phyloP scores from a whole-genome alignment of 768 basidiomycete species.

The Boletus rubroflammeus region DNA sequence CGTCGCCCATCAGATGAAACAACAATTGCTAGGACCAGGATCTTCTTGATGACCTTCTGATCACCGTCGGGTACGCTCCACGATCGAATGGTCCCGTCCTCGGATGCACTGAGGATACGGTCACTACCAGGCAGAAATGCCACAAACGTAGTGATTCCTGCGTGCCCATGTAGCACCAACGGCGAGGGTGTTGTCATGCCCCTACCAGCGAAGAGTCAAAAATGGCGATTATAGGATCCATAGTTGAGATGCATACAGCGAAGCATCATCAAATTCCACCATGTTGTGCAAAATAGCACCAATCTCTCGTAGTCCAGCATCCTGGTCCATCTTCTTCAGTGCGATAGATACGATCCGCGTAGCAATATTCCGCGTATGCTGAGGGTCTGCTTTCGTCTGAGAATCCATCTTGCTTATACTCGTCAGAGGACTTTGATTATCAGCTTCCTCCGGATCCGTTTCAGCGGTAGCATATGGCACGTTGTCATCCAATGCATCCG shows the following conservation, averaged over 20 bases:
- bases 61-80: not conserved
- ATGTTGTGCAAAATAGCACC: not conserved
- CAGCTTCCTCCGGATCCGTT: not conserved
- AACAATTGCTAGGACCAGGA: not conserved
- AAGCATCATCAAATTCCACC: not conserved
- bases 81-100: not conserved
- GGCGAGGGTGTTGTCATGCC: not conserved
- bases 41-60: not conserved
- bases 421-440: not conserved
- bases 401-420: not conserved
- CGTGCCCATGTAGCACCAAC: not conserved
- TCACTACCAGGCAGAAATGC: not conserved
- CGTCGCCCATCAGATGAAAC: not conserved
- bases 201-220: not conserved
- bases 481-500: not conserved
- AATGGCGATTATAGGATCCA: not conserved
- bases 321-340: not conserved
- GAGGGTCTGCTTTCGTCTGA: not conserved
- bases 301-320: not conserved
- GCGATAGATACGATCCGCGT: not conserved
- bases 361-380: not conserved
- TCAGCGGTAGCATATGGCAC: no score
- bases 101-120: not conserved
- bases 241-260: not conserved
- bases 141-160: not conserved